Evolutionary conservation across 1,284 basidiomycete species (phyloP).

Genomic region (Sporisorium iseilematis-ciliati): DNA sequence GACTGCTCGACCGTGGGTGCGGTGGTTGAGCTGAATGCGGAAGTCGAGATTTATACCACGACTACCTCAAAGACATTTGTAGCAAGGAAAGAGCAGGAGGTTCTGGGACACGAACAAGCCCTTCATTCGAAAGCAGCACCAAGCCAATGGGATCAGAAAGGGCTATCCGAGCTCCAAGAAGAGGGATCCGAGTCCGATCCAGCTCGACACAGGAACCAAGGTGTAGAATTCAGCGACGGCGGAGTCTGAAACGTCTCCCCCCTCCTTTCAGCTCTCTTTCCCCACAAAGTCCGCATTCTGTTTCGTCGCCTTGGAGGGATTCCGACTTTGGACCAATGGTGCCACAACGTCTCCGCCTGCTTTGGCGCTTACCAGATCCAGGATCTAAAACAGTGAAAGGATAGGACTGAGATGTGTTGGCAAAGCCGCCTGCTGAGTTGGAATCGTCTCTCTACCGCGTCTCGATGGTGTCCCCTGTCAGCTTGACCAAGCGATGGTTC

Average conservation of each 20-base stretch:
- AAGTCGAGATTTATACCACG: neutral
- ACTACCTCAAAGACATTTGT: neutral
- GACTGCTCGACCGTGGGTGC: neutral
- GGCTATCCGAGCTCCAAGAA: too few species aligned
- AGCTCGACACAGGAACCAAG: too few species aligned
- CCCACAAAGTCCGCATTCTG: too few species aligned
- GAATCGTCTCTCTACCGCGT: too few species aligned
- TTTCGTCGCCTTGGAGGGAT: too few species aligned
- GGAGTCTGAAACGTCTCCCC: too few species aligned
- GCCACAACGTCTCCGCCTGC: neutral
- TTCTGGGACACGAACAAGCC: neutral
- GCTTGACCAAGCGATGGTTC: too few species aligned
- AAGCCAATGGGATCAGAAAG: neutral
- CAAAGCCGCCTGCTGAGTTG: neutral
- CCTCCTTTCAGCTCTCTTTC: too few species aligned
- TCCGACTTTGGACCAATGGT: too few species aligned
- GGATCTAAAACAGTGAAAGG: neutral
- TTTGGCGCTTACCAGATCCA: neutral
- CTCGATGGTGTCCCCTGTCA: too few species aligned
- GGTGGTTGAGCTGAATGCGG: neutral
- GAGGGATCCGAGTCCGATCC: too few species aligned
- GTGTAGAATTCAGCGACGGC: too few species aligned
- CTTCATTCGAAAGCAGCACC: neutral
- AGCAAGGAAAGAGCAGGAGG: neutral
- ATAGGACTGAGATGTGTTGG: neutral